Percentiles rank a stretch among this genome's conserved stretches.
Conservation (phyloP, 2,329 filamentous ascomycete species). For the Nothophaeocryptopus gaeumannii region DNA sequence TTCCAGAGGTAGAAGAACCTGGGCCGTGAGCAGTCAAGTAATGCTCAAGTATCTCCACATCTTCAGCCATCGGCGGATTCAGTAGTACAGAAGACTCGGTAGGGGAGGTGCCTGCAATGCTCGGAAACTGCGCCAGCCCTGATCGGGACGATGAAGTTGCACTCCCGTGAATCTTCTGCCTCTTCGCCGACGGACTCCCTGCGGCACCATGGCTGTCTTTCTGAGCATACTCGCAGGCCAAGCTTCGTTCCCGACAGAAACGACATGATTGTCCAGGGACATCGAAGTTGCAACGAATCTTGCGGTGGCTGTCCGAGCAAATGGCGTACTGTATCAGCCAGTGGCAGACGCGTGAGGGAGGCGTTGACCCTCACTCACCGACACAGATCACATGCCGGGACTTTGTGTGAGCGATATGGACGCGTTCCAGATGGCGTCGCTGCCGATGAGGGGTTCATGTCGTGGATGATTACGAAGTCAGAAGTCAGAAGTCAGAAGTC, state of each 20-base stretch:
- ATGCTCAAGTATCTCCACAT: constrained; percentile 41
- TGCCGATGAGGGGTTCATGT: too few relatives aligned
- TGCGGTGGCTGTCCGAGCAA: constrained; percentile 24
- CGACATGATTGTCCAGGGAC: constrained; percentile 40
- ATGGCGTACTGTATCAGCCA: too few relatives aligned
- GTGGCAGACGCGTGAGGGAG: too few relatives aligned
- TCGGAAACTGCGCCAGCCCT: constrained; percentile 26
- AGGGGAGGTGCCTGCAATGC: constrained; percentile 23
- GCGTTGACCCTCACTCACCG: not conserved
- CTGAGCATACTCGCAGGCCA: constrained; percentile 37
- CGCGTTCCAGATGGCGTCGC: constrained; percentile 14
- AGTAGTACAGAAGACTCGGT: constrained; percentile 40
- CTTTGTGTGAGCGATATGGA: constrained; percentile 39
- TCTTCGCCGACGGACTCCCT: constrained; percentile 8
- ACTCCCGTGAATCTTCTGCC: constrained; percentile 5
- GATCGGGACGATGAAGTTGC: not conserved
- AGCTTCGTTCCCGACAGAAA: constrained; percentile 38
- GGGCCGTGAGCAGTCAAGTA: constrained; percentile 36
- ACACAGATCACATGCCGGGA: constrained; percentile 2
- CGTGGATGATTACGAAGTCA: too few relatives aligned
- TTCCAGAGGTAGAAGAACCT: constrained; percentile 27
- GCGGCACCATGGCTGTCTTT: not conserved
- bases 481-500: too few relatives aligned
- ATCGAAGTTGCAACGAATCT: constrained; percentile 43
- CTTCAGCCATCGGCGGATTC: constrained; percentile 42